These are phyloP conservation scores for Niebla homalea DNA, from an alignment of 495 filamentous ascomycete species.

Conservation along the genomic window DNA sequence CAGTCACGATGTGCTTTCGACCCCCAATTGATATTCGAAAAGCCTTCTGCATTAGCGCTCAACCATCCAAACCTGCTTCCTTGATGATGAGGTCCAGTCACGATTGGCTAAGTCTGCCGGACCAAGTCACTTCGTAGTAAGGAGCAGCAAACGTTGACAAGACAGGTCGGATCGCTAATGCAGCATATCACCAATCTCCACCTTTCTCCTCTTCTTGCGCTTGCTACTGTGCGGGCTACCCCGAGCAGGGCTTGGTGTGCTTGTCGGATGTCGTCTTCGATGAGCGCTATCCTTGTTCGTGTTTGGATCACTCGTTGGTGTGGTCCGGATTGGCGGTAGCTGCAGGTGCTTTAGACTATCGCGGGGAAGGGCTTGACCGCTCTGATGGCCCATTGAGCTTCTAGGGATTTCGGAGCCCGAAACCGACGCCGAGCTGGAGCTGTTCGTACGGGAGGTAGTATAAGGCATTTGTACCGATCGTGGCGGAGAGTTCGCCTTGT, in stretches of 20 bases:
- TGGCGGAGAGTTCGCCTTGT: slow-evolving; percentile 14
- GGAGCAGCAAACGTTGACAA: not conserved
- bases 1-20: too few species aligned
- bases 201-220: slow-evolving; percentile 18
- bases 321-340: slow-evolving; percentile 17
- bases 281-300: slow-evolving; percentile 2
- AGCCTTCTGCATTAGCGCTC: too few species aligned
- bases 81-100: too few species aligned
- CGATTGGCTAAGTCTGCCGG: too few species aligned
- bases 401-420: slow-evolving; percentile 12
- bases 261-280: slow-evolving; percentile 8
- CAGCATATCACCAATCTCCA: slow-evolving; percentile 18
- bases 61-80: too few species aligned
- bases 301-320: slow-evolving; percentile 8
- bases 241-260: slow-evolving; percentile 11
- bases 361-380: slow-evolving; percentile 2
- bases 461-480: slow-evolving; percentile 11
- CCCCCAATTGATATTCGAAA: too few species aligned
- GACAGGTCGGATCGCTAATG: not conserved
- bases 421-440: slow-evolving; percentile 7
- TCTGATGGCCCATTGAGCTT: slow-evolving; percentile 5
- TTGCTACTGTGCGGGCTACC: slow-evolving; percentile 16
- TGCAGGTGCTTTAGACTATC: slow-evolving; percentile 17
- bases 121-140: not conserved
- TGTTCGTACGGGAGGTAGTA: slow-evolving; percentile 10